Evolutionary conservation across 192 early-diverging fungal genomes (phyloP).

Genomic region (Coemansia sp.): DNA sequence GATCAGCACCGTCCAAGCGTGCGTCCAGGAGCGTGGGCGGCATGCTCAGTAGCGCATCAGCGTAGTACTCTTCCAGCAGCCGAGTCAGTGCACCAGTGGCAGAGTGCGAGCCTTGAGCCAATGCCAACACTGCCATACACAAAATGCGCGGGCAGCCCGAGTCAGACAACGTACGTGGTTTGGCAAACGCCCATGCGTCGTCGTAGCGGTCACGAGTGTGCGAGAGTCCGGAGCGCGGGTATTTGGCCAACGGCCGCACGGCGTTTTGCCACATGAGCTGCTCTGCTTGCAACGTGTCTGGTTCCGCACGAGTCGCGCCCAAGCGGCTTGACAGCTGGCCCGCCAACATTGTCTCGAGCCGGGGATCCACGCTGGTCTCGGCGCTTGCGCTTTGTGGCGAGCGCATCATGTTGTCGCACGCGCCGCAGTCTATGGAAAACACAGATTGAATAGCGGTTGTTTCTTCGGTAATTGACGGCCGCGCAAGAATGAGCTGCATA

Average conservation of each 20-base stretch:
- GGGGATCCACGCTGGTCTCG: background rate
- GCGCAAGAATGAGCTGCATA: slow-evolving; percentile 13
- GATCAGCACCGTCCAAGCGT: slow-evolving; percentile 15
- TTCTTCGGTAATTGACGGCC: background rate
- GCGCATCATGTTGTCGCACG: background rate
- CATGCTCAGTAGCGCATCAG: slow-evolving; percentile 34
- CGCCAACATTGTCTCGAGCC: slow-evolving; percentile 14
- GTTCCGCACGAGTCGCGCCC: background rate
- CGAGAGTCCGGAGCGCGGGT: slow-evolving; percentile 34
- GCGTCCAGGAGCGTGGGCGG: slow-evolving; percentile 35
- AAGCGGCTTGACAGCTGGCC: slow-evolving; percentile 12
- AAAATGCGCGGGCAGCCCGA: too few species aligned
- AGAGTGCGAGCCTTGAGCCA: slow-evolving; percentile 5
- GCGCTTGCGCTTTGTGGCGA: background rate
- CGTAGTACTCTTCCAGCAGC: slow-evolving; percentile 41
- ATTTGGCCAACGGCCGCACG: slow-evolving; percentile 37
- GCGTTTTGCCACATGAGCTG: slow-evolving; percentile 49
- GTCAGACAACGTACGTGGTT: too few species aligned
- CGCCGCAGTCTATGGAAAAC: background rate
- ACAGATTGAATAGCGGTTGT: background rate
- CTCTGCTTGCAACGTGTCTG: background rate
- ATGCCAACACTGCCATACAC: slow-evolving; percentile 16
- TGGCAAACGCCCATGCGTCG: slow-evolving; percentile 42
- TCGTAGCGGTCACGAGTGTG: slow-evolving; percentile 18
- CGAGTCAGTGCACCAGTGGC: slow-evolving; percentile 16